Evolutionary conservation across 345 rosid genomes (phyloP), one percentile per base, ranked within the genome.

Genomic region (Salix suchowensis): DNA sequence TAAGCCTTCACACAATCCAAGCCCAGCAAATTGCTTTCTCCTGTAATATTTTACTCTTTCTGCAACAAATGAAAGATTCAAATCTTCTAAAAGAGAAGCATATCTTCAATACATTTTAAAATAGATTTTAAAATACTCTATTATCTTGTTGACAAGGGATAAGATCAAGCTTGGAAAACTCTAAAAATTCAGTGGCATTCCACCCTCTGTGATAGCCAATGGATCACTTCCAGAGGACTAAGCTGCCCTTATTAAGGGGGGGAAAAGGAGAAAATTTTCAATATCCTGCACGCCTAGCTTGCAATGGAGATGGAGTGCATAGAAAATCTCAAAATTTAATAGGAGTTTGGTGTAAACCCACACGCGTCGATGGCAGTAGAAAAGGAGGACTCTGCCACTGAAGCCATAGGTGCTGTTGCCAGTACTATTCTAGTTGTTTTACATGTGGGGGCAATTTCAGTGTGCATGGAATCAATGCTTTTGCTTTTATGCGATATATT

Each of bases 71-170:
- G 65, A 48, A 42, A 67, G 73, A 71, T 75, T 77, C 78, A 75
- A 75, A 84, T 80, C 84, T 76, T 76, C 68, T 32, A 69, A 84
- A 82, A 66, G 80, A 74, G 80, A 76, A 78, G 75, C 76, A 86
- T 61, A 80, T 73, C 84, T 23, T 42, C 23, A 2, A 30, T 2
- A 12, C 12, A 40, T 40, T 40, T 40, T 40, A 69, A 23, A 69
- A 67, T 2, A 12, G 44, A 40, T 40, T 40, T 40, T 40, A 69
- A 23, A 69, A 67, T 68, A 36, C 72, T n/a, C 28, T 21, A 46
- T 83, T 14, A n/a, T 3, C 23, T 64, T 15, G 7, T 54, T 19
- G 44, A 70, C 2, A 64, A 60, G 71, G 4, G 69, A 84, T 46
- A 46, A 46, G 2, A 46, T 15, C 24, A n/a, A 9, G 14, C 75